A percentile compares a stretch with the other conserved stretches of the same genome.
phyloP scores from a whole-genome alignment of 768 basidiomycete genomes.

The Tylopilus subfusipes region DNA sequence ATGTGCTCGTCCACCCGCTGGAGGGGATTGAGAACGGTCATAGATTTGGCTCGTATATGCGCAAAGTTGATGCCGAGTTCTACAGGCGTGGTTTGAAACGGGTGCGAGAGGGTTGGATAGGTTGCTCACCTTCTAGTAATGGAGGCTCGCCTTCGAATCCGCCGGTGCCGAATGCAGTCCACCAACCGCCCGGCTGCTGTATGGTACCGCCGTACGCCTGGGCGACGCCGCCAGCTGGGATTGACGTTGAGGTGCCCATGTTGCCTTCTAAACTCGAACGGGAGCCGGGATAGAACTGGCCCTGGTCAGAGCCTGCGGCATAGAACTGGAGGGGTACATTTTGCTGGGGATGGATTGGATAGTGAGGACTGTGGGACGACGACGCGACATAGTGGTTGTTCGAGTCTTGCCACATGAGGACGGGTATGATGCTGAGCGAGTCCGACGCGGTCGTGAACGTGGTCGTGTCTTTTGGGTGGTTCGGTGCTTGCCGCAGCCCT shows the following conservation, averaged over 20 bases:
- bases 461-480: constrained; percentile 7
- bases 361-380: constrained; percentile 58
- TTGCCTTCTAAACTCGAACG: constrained; percentile 78
- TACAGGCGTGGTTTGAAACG: constrained; percentile 30
- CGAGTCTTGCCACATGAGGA: constrained; percentile 73
- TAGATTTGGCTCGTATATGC: constrained; percentile 90
- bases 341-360: constrained; percentile 44
- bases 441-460: constrained; percentile 3
- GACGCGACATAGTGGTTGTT: constrained; percentile 54
- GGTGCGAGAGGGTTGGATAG: background rate
- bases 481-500: constrained; percentile 30
- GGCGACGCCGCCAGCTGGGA: constrained; percentile 42
- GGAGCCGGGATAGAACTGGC: constrained; percentile 63
- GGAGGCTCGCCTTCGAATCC: constrained; percentile 96
- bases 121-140: constrained; percentile 74
- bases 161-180: constrained; percentile 94
- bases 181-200: constrained; percentile 76
- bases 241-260: constrained; percentile 51
- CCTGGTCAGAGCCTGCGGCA: constrained; percentile 55
- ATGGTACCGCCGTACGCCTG: constrained; percentile 69
- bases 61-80: constrained; percentile 98
- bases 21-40: constrained; percentile 94
- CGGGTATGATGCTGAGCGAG: background rate
- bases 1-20: constrained; percentile 81
- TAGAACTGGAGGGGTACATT: constrained; percentile 76